Conservation (phyloP, 345 rosid species). For the Pelargonium nanum region DNA sequence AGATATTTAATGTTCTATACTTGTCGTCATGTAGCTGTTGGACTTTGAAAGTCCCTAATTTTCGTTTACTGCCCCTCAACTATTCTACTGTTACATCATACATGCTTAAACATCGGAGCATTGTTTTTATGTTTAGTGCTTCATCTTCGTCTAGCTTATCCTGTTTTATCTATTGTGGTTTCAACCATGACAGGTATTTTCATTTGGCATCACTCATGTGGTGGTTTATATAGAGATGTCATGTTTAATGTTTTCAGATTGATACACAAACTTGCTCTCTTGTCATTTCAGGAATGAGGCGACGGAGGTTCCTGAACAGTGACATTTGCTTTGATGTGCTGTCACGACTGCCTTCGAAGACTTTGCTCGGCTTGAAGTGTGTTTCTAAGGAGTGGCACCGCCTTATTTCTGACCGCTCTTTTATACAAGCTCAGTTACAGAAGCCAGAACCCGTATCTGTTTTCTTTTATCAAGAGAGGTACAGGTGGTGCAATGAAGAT, state of each 20-base stretch:
- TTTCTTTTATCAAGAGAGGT: slow-evolving; percentile 29
- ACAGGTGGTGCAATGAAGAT: slow-evolving; percentile 13
- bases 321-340: slow-evolving; percentile 25
- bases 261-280: not conserved
- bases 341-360: slow-evolving; percentile 25
- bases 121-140: too few relatives aligned
- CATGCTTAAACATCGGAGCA: too few relatives aligned
- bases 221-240: not conserved
- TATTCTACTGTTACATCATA: too few relatives aligned
- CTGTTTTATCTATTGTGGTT: too few relatives aligned
- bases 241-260: not conserved
- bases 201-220: not conserved
- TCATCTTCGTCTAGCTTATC: too few relatives aligned
- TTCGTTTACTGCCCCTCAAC: too few relatives aligned
- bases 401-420: slow-evolving; percentile 19
- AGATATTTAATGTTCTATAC: too few relatives aligned
- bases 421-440: slow-evolving; percentile 19
- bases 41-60: too few relatives aligned
- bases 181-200: too few relatives aligned
- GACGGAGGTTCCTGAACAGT: slow-evolving; percentile 3
- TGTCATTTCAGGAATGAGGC: slow-evolving; percentile 8
- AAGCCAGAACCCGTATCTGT: slow-evolving; percentile 21
- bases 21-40: too few relatives aligned
- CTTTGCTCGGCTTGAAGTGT: slow-evolving; percentile 16
- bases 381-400: slow-evolving; percentile 25